Evolutionary conservation across 2,329 filamentous ascomycete genomes (phyloP).

Genomic region (Fusarium humuli): DNA sequence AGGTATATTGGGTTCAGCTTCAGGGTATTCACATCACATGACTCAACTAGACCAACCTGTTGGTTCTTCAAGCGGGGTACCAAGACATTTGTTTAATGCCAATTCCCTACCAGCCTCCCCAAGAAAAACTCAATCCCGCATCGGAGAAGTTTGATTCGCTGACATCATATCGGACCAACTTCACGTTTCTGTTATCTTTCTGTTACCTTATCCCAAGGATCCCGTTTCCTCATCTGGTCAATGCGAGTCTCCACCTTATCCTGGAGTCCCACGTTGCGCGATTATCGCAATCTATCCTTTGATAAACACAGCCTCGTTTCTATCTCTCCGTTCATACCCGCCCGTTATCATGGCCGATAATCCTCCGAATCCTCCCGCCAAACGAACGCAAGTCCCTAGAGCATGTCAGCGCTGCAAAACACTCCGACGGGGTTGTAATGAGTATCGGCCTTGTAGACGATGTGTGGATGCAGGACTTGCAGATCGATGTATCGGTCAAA

Average conservation of each 20-base stretch:
- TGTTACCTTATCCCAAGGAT: conserved; percentile 23
- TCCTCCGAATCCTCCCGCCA: conserved; percentile 40
- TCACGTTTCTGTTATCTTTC: conserved; percentile 23
- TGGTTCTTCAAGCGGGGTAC: conserved; percentile 13
- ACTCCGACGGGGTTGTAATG: conserved; percentile 58
- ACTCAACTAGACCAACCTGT: neutral
- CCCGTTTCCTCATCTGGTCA: conserved; percentile 4
- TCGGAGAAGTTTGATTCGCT: neutral
- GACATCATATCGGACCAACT: neutral
- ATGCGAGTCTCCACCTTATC: neutral
- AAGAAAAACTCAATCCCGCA: neutral
- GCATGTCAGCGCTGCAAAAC: conserved; percentile 58
- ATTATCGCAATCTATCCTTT: conserved; percentile 21
- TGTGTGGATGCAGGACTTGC: conserved; percentile 57
- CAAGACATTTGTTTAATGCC: neutral
- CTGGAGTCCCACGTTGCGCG: conserved; percentile 18
- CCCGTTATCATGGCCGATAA: conserved; percentile 17
- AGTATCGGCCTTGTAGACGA: conserved; percentile 57
- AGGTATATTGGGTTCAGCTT: neutral
- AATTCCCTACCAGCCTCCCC: conserved; percentile 13
- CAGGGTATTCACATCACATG: neutral
- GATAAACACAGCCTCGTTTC: neutral
- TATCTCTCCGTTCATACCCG: neutral
- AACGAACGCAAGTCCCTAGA: conserved; percentile 57
- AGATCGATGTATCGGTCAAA: conserved; percentile 52